Evolutionary conservation across 345 rosid genomes (phyloP).

Genomic region (Citrus mangshanensis): DNA sequence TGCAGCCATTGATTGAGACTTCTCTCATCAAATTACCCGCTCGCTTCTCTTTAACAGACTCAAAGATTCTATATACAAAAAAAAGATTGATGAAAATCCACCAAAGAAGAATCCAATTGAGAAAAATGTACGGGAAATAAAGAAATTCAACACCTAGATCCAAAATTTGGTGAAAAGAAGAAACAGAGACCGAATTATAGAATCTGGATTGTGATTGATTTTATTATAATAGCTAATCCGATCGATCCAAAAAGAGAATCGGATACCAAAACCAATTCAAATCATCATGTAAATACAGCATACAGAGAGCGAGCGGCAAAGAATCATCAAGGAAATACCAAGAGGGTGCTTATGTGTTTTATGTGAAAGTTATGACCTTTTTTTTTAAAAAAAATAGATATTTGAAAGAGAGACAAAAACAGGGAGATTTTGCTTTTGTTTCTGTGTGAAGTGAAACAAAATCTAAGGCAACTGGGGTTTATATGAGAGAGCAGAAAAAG

Average conservation of each 20-base stretch:
- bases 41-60: conserved; percentile 31
- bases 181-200: conserved; percentile 18
- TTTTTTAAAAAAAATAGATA: no score
- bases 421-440: conserved; percentile 4
- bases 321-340: not conserved
- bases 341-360: not conserved
- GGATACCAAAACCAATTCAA: conserved; percentile 31
- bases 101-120: not conserved
- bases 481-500: conserved; percentile 19
- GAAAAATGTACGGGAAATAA: not conserved
- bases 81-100: not conserved
- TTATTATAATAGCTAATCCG: conserved; percentile 27
- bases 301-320: conserved; percentile 33
- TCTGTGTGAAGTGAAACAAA: not conserved
- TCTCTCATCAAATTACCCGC: conserved; percentile 16
- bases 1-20: conserved; percentile 33
- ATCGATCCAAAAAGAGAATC: conserved; percentile 42
- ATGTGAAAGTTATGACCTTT: not conserved
- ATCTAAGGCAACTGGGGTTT: conserved; percentile 13
- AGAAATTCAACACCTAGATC: conserved; percentile 24
- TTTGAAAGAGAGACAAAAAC: not conserved
- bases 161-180: conserved; percentile 24
- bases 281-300: conserved; percentile 7
- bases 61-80: not conserved
- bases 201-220: conserved; percentile 22